A percentile compares a stretch with the other conserved stretches of the same genome.
Evolutionary conservation across 257 asterid species (phyloP).

Genomic region (Ophiorrhiza pumila): DNA sequence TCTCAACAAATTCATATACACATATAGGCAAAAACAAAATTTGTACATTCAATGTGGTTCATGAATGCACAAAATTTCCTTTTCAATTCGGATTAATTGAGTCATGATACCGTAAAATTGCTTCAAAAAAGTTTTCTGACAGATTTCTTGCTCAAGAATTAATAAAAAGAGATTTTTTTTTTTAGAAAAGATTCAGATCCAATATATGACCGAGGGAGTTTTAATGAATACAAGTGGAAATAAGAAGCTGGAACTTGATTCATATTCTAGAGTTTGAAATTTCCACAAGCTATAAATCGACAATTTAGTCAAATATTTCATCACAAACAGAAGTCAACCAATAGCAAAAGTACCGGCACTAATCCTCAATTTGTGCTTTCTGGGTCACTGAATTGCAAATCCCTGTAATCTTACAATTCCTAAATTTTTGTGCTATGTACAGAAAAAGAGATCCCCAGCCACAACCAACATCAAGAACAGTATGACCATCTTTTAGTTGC

Average conservation of each 20-base stretch:
- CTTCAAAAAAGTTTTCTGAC: not conserved
- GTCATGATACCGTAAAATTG: not conserved
- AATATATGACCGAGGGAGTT: not conserved
- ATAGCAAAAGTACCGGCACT: constrained; percentile 46
- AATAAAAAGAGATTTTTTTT: too few relatives aligned
- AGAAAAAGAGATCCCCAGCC: constrained; percentile 94
- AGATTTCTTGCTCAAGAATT: not conserved
- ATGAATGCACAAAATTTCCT: not conserved
- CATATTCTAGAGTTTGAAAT: not conserved
- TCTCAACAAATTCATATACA: not conserved
- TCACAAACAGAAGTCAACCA: constrained; percentile 2
- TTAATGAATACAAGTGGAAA: not conserved
- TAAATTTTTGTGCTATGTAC: constrained; percentile 66
- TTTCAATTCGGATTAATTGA: too few relatives aligned
- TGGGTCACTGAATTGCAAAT: constrained; percentile 89
- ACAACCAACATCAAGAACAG: constrained; percentile 95
- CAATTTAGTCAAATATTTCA: not conserved
- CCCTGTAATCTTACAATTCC: constrained; percentile 70
- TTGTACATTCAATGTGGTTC: not conserved
- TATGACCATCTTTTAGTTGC: constrained; percentile 67
- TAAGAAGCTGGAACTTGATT: not conserved
- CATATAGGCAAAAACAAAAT: not conserved
- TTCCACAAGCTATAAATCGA: not conserved
- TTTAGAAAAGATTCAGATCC: not conserved
- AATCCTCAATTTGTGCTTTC: constrained; percentile 68